phyloP scores from a whole-genome alignment of 2,329 filamentous ascomycete genomes.

The Raffaelea arxii region DNA sequence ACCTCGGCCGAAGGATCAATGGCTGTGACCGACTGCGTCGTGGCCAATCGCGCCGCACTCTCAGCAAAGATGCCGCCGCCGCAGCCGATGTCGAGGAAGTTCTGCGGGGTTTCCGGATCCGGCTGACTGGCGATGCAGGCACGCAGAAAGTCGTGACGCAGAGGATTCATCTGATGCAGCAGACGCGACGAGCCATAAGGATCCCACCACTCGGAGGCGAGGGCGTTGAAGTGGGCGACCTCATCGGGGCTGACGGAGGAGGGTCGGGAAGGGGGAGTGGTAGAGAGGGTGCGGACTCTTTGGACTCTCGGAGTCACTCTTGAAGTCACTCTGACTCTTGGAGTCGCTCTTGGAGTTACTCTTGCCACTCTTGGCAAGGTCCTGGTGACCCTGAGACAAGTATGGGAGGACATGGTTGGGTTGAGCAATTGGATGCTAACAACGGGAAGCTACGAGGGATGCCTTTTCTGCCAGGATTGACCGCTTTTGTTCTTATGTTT shows the following conservation, averaged over 20 bases:
- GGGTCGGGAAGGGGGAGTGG: constrained; percentile 14
- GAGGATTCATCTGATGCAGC: constrained; percentile 95
- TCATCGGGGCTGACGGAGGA: constrained; percentile 81
- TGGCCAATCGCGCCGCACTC: constrained; percentile 60
- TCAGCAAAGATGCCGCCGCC: constrained; percentile 96
- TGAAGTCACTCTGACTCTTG: too few species aligned
- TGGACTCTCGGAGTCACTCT: too few species aligned
- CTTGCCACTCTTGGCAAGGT: too few species aligned
- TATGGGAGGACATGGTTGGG: too few species aligned
- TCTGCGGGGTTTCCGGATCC: constrained; percentile 29
- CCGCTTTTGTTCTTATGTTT: too few species aligned
- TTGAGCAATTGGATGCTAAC: too few species aligned
- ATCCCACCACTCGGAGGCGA: constrained; percentile 96
- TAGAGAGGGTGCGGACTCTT: too few species aligned
- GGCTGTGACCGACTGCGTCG: constrained; percentile 56
- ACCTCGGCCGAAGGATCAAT: constrained; percentile 72
- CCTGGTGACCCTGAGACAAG: too few species aligned
- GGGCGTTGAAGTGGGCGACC: constrained; percentile 86
- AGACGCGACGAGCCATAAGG: constrained; percentile 84
- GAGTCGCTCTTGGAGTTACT: too few species aligned
- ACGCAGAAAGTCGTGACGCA: constrained; percentile 85
- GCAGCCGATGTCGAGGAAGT: constrained; percentile 87
- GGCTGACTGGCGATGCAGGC: constrained; percentile 52
- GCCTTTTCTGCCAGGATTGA: too few species aligned
- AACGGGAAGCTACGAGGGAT: too few species aligned